A percentile compares a stretch with the other conserved stretches of the same genome.
Evolutionary conservation across 2,329 filamentous ascomycete species (phyloP).

Genomic region (Plenodomus tracheiphilus): DNA sequence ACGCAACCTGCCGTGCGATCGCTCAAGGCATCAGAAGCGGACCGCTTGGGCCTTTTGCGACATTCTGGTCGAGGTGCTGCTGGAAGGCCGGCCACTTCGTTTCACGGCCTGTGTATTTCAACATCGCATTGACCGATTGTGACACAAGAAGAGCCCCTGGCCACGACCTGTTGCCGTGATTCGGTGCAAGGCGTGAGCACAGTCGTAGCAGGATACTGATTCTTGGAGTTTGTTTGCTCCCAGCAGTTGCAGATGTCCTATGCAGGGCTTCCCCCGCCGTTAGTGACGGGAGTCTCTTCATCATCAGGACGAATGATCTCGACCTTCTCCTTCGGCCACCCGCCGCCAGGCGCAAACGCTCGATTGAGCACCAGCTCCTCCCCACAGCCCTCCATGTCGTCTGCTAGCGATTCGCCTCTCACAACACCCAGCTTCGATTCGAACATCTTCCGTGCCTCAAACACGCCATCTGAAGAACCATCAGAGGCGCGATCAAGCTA

Average conservation of each 20-base stretch:
- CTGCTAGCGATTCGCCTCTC: conserved; percentile 45
- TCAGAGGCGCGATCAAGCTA: conserved; percentile 27
- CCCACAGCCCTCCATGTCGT: conserved; percentile 46
- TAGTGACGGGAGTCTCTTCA: conserved; percentile 21
- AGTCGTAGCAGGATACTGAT: not conserved
- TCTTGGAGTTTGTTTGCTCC: not conserved
- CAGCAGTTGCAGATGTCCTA: conserved; percentile 18
- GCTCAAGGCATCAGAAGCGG: conserved; percentile 32
- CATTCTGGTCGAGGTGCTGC: conserved; percentile 12
- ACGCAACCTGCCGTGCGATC: conserved; percentile 37
- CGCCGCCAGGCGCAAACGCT: conserved; percentile 35
- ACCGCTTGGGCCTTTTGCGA: conserved; percentile 26
- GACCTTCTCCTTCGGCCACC: conserved; percentile 39
- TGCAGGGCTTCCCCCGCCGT: conserved; percentile 23
- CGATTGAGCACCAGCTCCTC: conserved; percentile 47
- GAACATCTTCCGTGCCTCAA: conserved; percentile 24
- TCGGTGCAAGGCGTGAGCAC: not conserved
- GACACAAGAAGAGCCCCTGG: conserved; percentile 10
- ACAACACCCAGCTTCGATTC: conserved; percentile 42
- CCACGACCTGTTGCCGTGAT: conserved; percentile 6
- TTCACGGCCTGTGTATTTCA: conserved; percentile 11
- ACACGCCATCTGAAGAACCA: conserved; percentile 32
- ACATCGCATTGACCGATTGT: conserved; percentile 8
- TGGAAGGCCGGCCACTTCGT: conserved; percentile 9
- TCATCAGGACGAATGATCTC: conserved; percentile 41